These are phyloP conservation scores for Theileria equi DNA, from an alignment of 169 alveolate species.

Conservation along the genomic window DNA sequence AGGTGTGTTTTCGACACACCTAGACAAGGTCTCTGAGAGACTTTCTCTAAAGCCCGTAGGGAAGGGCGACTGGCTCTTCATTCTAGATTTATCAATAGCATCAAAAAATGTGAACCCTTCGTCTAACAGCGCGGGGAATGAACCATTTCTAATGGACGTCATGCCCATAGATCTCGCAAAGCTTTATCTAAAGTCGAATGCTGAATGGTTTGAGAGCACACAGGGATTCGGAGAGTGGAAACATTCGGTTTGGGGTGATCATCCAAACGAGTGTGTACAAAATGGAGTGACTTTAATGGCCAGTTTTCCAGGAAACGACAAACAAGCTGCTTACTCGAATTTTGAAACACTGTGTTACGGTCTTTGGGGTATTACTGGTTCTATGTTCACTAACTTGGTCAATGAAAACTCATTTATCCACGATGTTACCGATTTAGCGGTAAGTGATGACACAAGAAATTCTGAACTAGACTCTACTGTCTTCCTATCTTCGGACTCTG, in stretches of 20 bases:
- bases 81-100: slow-evolving; percentile 27
- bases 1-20: not conserved
- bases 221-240: slow-evolving; percentile 58
- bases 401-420: slow-evolving; percentile 14
- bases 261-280: not conserved
- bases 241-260: slow-evolving; percentile 20
- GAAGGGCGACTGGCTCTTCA: slow-evolving; percentile 28
- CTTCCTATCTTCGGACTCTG: slow-evolving; percentile 30
- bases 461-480: not conserved
- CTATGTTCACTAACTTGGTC: slow-evolving; percentile 15
- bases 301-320: slow-evolving; percentile 15
- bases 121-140: slow-evolving; percentile 7
- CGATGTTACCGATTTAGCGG: slow-evolving; percentile 20
- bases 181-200: slow-evolving; percentile 16
- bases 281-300: slow-evolving; percentile 41
- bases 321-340: slow-evolving; percentile 13
- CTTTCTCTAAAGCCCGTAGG: slow-evolving; percentile 35
- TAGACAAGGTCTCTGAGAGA: slow-evolving; percentile 26
- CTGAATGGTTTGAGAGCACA: slow-evolving; percentile 22
- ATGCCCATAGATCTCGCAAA: slow-evolving; percentile 47
- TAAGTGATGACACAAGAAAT: slow-evolving; percentile 4
- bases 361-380: slow-evolving; percentile 63
- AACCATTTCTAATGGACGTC: slow-evolving; percentile 33
- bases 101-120: slow-evolving; percentile 8
- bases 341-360: slow-evolving; percentile 45